Percentiles rank a stretch among this genome's conserved stretches.
phyloP scores from a whole-genome alignment of 2,329 filamentous ascomycete genomes.

The Fusarium piperis region DNA sequence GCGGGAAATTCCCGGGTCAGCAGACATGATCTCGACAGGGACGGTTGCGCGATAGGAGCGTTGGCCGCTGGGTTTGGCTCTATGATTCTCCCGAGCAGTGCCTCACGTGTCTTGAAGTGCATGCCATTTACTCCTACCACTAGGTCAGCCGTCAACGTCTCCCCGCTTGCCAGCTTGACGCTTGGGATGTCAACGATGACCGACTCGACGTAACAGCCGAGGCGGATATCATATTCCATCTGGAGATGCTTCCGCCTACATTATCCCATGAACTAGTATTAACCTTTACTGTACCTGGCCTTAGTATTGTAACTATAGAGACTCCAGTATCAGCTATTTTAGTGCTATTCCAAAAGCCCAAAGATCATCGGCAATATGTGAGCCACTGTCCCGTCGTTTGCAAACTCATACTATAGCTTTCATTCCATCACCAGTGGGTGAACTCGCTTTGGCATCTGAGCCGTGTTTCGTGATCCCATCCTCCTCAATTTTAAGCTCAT shows the following conservation, averaged over 20 bases:
- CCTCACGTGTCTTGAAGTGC: background rate
- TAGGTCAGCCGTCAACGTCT: background rate
- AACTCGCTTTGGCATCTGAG: no score
- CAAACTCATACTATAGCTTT: no score
- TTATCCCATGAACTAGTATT: background rate
- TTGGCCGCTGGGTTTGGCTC: background rate
- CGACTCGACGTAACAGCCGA: background rate
- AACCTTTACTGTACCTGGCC: no score
- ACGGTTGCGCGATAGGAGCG: constrained; percentile 2
- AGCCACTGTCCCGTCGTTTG: no score
- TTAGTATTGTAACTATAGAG: no score
- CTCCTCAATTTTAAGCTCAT: no score
- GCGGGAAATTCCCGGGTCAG: background rate
- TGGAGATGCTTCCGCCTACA: background rate
- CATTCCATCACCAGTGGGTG: no score
- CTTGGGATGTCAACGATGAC: background rate
- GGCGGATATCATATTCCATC: background rate
- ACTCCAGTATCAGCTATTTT: no score
- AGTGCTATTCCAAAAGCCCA: background rate
- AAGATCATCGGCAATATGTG: no score
- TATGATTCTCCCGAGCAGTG: background rate
- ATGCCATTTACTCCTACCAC: background rate
- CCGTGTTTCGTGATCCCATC: no score
- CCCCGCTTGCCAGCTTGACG: background rate
- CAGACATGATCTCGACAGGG: background rate